Conservation (phyloP, 768 basidiomycete genomes). For the Tylopilus subfusipes region DNA sequence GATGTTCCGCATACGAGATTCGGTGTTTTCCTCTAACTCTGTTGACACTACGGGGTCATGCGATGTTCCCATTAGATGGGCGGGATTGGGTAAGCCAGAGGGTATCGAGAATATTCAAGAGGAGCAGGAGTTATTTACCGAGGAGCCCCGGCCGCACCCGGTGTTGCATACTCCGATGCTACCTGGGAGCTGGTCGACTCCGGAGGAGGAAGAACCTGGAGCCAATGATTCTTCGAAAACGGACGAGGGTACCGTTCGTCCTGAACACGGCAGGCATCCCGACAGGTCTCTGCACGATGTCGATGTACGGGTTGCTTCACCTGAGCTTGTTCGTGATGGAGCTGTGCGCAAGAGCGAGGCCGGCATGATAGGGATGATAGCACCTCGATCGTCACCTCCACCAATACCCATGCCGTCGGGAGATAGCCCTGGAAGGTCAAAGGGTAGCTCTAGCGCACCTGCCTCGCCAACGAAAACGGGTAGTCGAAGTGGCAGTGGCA, state of each 20-base stretch:
- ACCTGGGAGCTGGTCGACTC: constrained; percentile 56
- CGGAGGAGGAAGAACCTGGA: constrained; percentile 47
- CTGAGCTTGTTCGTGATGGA: constrained; percentile 46
- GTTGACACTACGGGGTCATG: constrained; percentile 41
- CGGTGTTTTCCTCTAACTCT: constrained; percentile 51
- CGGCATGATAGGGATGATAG: constrained; percentile 52
- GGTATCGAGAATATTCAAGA: constrained; percentile 38
- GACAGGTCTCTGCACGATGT: constrained; percentile 47
- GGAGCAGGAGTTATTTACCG: constrained; percentile 29
- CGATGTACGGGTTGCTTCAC: constrained; percentile 48
- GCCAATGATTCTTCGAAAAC: constrained; percentile 23
- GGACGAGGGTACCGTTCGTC: constrained; percentile 25
- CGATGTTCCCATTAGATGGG: constrained; percentile 63
- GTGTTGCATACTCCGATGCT: constrained; percentile 36
- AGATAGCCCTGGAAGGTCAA: constrained; percentile 25
- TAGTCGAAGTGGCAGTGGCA: constrained; percentile 37
- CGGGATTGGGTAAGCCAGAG: constrained; percentile 41
- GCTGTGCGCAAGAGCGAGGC: constrained; percentile 59
- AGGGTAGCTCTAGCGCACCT: constrained; percentile 21
- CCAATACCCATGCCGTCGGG: constrained; percentile 27
- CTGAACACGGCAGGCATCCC: constrained; percentile 26
- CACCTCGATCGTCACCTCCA: constrained; percentile 28
- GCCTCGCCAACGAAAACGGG: constrained; percentile 35
- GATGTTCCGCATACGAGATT: constrained; percentile 58
- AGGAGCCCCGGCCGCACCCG: constrained; percentile 22